These are phyloP conservation scores for Skeletonema tropicum DNA, from an alignment of 108 stramenopile genomes.

Conservation along the genomic window DNA sequence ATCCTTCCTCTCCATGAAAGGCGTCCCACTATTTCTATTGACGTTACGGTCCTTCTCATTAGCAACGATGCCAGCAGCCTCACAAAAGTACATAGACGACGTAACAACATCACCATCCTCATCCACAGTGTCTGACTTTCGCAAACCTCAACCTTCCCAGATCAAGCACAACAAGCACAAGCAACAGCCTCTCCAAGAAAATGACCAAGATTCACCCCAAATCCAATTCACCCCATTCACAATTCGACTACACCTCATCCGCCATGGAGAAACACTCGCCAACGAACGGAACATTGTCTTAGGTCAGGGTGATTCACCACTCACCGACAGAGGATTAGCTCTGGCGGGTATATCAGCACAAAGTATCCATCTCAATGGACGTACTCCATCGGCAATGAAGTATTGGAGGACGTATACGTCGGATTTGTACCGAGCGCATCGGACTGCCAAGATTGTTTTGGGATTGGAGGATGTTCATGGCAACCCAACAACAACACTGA, in stretches of 20 bases:
- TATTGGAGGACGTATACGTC: constrained; percentile 59
- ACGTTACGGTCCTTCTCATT: neutral
- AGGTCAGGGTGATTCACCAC: constrained; percentile 62
- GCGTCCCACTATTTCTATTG: neutral
- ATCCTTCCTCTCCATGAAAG: neutral
- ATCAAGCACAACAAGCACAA: no score
- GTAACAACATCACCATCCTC: neutral
- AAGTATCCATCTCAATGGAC: constrained; percentile 29
- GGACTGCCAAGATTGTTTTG: constrained; percentile 51
- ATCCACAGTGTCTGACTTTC: neutral
- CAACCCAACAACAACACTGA: neutral
- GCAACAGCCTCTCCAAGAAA: no score
- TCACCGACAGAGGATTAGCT: constrained; percentile 41
- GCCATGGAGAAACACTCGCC: constrained; percentile 71
- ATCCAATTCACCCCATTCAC: neutral
- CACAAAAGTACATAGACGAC: neutral
- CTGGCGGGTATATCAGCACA: constrained; percentile 33
- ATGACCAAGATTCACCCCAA: no score
- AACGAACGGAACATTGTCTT: constrained; percentile 52
- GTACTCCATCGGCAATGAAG: no score
- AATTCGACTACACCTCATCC: constrained; percentile 56
- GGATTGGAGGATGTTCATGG: constrained; percentile 24
- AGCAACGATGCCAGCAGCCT: neutral
- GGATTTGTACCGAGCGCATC: constrained; percentile 52
- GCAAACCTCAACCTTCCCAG: no score